Base-by-base conservation (phyloP, 2,329 filamentous ascomycete species). In the Zasmidium angulare region DNA sequence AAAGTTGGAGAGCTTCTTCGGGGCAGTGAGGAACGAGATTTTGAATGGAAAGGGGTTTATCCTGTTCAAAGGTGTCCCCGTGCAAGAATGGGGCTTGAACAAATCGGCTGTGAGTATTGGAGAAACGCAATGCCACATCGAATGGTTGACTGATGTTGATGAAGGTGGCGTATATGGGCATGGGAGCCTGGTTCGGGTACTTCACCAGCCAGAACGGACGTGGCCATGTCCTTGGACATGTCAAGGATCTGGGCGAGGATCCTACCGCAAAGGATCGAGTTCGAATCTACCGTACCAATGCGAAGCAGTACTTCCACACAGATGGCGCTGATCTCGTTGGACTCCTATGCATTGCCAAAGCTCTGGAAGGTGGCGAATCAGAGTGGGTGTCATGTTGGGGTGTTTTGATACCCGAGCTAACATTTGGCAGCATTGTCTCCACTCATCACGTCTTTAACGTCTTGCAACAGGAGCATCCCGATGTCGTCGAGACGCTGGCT, bases 31-130 rank as follows among this genome's bases (percentile, higher is more conserved):
- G 50, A 78, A 82, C 20, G 88, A 90, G 64, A 78, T 90, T 19
- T 76, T 96, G 55, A 85, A 96, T 71, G 91, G 90, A 63, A 93
- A 95, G 70, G 92, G 92, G 10, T 96, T 96, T 77, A 89, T 95
- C 63, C 82, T 96, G 17, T 95, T 96, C 81, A 95, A 93, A 74
- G 86, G 89, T 50, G 87, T 96, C 73, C 91, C 91, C 0, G 89
- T 92, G 0, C 70, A 83, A 48, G 73, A 83, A 75, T 96, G 92
- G 91, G 86, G 88, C 0, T 83, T 86, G 55, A 83, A 86, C 71
- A 96, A 96, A 78, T 90, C 86, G 11, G 90, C 91, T 4, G 86
- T 91, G 43, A 31, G 53, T 46, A 19, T 10, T 36, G 17, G 20
- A 19, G 10, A 29, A 29, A n/a, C n/a, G n/a, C n/a, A n/a, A n/a